phyloP scores from a whole-genome alignment of 1,284 basidiomycete species.

The Boletus semigastroideus region DNA sequence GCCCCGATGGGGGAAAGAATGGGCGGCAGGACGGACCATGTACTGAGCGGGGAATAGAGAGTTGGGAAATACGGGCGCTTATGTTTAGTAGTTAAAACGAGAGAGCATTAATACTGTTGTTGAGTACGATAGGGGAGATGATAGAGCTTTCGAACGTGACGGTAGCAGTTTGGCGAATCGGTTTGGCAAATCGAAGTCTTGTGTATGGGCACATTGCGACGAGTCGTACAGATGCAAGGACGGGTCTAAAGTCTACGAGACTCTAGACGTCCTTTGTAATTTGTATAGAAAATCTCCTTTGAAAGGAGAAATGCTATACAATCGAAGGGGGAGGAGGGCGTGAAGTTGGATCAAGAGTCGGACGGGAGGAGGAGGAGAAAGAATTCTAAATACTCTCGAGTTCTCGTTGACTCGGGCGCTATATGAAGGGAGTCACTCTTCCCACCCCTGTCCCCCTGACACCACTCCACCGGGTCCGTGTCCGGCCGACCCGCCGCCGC shows the following conservation, averaged over 20 bases:
- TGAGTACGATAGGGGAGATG: conserved; percentile 15
- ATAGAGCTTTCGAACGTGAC: conserved; percentile 18
- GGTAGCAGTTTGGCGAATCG: conserved; percentile 20
- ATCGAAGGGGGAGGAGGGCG: neutral
- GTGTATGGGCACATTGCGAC: conserved; percentile 40
- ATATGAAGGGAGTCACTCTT: conserved; percentile 30
- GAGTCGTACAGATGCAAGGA: conserved; percentile 16
- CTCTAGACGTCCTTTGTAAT: conserved; percentile 30
- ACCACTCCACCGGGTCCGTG: conserved; percentile 22
- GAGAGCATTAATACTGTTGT: conserved; percentile 34
- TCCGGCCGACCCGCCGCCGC: conserved; percentile 10
- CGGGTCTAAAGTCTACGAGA: conserved; percentile 32
- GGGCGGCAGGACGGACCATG: conserved; percentile 56
- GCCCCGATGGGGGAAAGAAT: conserved; percentile 66
- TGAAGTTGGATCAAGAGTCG: neutral
- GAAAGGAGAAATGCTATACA: conserved; percentile 27
- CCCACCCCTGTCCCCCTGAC: conserved; percentile 22
- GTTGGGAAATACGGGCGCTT: conserved; percentile 21
- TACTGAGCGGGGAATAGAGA: conserved; percentile 23
- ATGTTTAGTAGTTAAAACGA: conserved; percentile 36
- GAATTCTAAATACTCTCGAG: conserved; percentile 22
- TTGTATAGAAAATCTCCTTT: conserved; percentile 26
- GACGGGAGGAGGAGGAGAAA: neutral
- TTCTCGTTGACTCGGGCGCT: conserved; percentile 24
- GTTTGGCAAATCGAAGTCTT: conserved; percentile 28